These are phyloP conservation scores for Agrocybe pediades DNA, from an alignment of 768 basidiomycete genomes.

Conservation along the genomic window DNA sequence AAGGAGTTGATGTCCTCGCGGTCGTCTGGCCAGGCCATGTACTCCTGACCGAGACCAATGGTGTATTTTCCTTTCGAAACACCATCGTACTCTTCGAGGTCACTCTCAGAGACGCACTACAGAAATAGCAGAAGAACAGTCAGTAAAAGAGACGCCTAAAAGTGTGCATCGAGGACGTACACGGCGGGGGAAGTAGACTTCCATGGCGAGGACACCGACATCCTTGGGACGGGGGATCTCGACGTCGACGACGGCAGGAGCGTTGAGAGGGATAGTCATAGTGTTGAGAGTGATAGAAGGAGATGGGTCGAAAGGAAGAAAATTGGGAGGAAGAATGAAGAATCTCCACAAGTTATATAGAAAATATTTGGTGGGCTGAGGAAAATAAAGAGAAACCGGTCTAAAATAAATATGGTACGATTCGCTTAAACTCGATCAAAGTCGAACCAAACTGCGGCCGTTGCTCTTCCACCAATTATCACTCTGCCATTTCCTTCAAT, in stretches of 20 bases:
- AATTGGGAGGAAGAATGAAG: slow-evolving; percentile 14
- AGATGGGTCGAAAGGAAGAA: slow-evolving; percentile 12
- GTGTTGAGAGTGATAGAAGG: slow-evolving; percentile 20
- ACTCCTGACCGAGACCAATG: slow-evolving; percentile 96
- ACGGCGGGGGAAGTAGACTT: slow-evolving; percentile 92
- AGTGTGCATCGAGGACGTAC: slow-evolving; percentile 43
- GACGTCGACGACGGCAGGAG: slow-evolving; percentile 29
- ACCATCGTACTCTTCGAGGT: slow-evolving; percentile 92
- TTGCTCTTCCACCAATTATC: background rate
- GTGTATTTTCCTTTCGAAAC: slow-evolving; percentile 98
- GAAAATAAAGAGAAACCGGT: slow-evolving; percentile 36
- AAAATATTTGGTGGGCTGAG: slow-evolving; percentile 31
- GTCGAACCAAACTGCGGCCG: slow-evolving; percentile 18
- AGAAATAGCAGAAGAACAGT: slow-evolving; percentile 14
- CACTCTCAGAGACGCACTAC: slow-evolving; percentile 94
- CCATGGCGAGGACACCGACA: slow-evolving; percentile 92
- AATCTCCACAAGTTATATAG: slow-evolving; percentile 32
- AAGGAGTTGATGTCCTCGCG: slow-evolving; percentile 99
- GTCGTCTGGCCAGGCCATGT: slow-evolving; percentile 99
- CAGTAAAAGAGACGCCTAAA: slow-evolving; percentile 7
- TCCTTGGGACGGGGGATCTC: slow-evolving; percentile 77
- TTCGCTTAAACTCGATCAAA: slow-evolving; percentile 26
- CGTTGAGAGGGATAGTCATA: slow-evolving; percentile 44
- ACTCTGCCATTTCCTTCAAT: background rate
- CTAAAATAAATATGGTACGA: slow-evolving; percentile 49